These are phyloP conservation scores for Pilasporangium apinafurcum DNA, from an alignment of 352 stramenopile genomes.

Conservation along the genomic window DNA sequence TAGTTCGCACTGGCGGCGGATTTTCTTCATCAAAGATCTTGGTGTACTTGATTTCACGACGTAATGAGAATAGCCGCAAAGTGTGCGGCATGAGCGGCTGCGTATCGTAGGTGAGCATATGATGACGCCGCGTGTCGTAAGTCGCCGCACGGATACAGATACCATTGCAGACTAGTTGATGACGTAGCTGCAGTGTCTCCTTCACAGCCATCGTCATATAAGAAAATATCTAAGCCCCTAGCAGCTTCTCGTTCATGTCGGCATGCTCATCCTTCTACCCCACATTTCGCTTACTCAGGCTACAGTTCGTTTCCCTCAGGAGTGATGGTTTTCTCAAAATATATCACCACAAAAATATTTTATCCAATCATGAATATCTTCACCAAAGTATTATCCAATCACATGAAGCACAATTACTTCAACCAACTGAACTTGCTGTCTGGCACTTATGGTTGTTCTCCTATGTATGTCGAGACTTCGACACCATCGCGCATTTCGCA, in stretches of 20 bases:
- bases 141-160: slow-evolving; percentile 39
- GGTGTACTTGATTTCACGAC: slow-evolving; percentile 53
- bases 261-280: too few relatives aligned
- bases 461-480: slow-evolving; percentile 25
- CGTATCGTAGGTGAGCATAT: slow-evolving; percentile 60
- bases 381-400: slow-evolving; percentile 4
- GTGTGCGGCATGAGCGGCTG: slow-evolving; percentile 31
- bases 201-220: slow-evolving; percentile 12
- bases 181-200: slow-evolving; percentile 67
- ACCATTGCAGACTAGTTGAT: slow-evolving; percentile 58
- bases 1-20: neutral
- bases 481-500: slow-evolving; percentile 23
- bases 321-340: too few relatives aligned
- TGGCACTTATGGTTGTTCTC: neutral
- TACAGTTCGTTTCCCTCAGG: too few relatives aligned
- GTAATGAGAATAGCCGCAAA: slow-evolving; percentile 66
- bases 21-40: slow-evolving; percentile 36
- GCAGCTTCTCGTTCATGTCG: too few relatives aligned
- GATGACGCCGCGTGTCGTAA: slow-evolving; percentile 66
- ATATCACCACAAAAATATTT: too few relatives aligned
- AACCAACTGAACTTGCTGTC: neutral
- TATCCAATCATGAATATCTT: too few relatives aligned
- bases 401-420: neutral
- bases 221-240: too few relatives aligned
- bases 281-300: too few relatives aligned